Conservation (phyloP, 1,284 basidiomycete species). For the Inonotus obliquus region DNA sequence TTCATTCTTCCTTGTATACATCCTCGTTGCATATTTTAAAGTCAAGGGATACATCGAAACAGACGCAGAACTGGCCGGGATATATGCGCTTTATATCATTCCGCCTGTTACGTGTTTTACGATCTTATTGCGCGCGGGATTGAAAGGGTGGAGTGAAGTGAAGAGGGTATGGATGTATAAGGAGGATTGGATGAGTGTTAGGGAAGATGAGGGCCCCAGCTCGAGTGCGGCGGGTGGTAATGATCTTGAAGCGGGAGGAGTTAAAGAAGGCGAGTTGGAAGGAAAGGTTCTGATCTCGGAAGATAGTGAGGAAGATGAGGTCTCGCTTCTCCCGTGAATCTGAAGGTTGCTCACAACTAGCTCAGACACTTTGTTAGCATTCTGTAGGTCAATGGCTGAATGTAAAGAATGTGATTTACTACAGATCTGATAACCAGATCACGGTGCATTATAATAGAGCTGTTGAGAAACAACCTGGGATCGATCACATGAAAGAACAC, state of each 20-base stretch:
- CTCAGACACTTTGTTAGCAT: too few relatives aligned
- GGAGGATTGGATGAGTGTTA: not conserved
- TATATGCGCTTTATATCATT: not conserved
- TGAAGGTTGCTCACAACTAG: too few relatives aligned
- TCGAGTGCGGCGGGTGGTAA: not conserved
- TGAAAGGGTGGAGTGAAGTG: not conserved
- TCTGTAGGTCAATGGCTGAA: too few relatives aligned
- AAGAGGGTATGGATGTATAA: conserved; percentile 4
- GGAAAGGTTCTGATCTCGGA: not conserved
- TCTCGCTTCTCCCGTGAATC: not conserved
- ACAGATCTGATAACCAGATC: too few relatives aligned
- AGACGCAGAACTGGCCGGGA: not conserved
- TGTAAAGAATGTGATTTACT: too few relatives aligned
- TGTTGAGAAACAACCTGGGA: too few relatives aligned
- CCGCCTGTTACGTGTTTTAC: not conserved
- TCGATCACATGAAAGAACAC: too few relatives aligned
- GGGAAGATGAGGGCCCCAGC: not conserved
- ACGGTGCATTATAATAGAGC: too few relatives aligned
- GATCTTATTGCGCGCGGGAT: not conserved
- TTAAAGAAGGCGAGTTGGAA: not conserved
- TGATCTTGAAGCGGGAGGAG: not conserved
- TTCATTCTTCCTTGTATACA: not conserved
- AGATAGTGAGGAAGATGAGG: not conserved
- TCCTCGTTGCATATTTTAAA: not conserved
- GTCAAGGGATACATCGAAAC: not conserved